Conservation (phyloP, 2,329 filamentous ascomycete species). For the Chalara sp. region DNA sequence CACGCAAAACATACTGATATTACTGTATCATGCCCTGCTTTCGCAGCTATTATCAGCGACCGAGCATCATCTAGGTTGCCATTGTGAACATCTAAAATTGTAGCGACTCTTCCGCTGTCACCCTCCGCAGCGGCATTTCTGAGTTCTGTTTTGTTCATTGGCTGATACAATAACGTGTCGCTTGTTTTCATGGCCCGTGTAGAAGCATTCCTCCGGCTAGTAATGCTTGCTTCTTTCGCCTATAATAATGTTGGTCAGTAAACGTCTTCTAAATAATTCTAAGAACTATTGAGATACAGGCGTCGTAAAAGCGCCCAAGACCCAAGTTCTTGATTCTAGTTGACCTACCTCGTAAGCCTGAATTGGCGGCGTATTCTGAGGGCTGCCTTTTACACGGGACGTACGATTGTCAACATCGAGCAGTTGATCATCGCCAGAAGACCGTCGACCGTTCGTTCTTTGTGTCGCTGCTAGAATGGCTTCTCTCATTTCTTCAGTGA, state of each 20-base stretch:
- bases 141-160: constrained; percentile 51
- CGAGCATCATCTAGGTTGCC: constrained; percentile 64
- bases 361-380: constrained; percentile 46
- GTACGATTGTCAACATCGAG: constrained; percentile 32
- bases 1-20: constrained; percentile 38
- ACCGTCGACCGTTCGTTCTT: constrained; percentile 42
- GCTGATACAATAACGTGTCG: constrained; percentile 57
- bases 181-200: constrained; percentile 54
- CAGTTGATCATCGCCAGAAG: constrained; percentile 48
- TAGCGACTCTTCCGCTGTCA: constrained; percentile 54
- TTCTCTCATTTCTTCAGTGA: constrained; percentile 58
- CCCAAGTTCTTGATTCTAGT: no score
- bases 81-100: constrained; percentile 47
- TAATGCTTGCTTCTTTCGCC: constrained; percentile 1
- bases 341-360: constrained; percentile 13
- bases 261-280: no score
- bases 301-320: no score
- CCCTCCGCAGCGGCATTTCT: constrained; percentile 53
- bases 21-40: constrained; percentile 72
- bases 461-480: constrained; percentile 56
- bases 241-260: no score
- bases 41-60: constrained; percentile 83
- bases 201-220: constrained; percentile 45
- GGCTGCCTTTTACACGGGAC: constrained; percentile 51
- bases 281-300: no score